A percentile compares a stretch with the other conserved stretches of the same genome.
These are phyloP conservation scores for Metschnikowia anglica DNA, from an alignment of 805 yeast species.

Conservation along the genomic window DNA sequence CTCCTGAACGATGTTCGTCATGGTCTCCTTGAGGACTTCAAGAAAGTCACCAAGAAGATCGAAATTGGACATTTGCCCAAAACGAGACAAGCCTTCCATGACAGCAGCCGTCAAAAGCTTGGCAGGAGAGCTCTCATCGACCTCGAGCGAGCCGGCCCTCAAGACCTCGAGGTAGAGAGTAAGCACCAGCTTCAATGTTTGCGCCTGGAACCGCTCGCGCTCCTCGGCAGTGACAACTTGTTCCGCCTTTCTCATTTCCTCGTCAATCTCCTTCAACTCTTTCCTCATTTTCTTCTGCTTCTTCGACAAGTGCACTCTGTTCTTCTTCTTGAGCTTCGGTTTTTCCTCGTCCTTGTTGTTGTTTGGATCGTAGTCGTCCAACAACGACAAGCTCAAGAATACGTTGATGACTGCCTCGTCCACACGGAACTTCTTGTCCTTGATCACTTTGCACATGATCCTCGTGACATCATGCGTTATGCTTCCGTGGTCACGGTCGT, in stretches of 20 bases:
- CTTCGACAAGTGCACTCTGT: constrained; percentile 87
- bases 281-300: constrained; percentile 84
- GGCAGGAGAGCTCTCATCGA: constrained; percentile 46
- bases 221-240: constrained; percentile 84
- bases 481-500: constrained; percentile 78
- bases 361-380: constrained; percentile 73
- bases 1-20: constrained; percentile 50
- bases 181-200: constrained; percentile 70
- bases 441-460: constrained; percentile 65
- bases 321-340: constrained; percentile 71
- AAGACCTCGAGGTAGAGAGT: constrained; percentile 76
- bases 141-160: constrained; percentile 40
- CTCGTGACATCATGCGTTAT: constrained; percentile 73
- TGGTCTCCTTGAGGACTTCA: constrained; percentile 82
- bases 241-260: constrained; percentile 85
- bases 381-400: constrained; percentile 62
- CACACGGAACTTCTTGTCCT: constrained; percentile 71
- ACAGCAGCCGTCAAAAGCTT: constrained; percentile 71
- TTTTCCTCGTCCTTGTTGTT: constrained; percentile 43
- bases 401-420: constrained; percentile 80
- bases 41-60: constrained; percentile 91
- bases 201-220: constrained; percentile 81
- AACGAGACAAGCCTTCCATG: constrained; percentile 85
- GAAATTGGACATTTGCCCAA: constrained; percentile 89
- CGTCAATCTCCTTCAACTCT: constrained; percentile 83